phyloP scores from a whole-genome alignment of 768 basidiomycete species.

The Leccinum boreale region DNA sequence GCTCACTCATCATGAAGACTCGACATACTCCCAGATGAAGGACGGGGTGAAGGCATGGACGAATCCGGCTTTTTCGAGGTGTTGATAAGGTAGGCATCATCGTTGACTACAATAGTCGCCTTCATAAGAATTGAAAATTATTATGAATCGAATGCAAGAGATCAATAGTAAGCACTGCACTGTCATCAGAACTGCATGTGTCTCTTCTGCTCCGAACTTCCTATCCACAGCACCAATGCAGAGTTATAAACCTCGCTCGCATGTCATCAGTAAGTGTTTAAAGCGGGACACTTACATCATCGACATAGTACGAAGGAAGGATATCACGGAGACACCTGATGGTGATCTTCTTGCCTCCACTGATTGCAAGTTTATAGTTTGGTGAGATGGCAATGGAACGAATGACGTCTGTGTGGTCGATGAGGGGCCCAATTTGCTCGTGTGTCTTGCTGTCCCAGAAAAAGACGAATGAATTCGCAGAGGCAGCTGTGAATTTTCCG shows the following conservation, averaged over 20 bases:
- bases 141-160: background rate
- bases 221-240: background rate
- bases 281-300: constrained; percentile 4
- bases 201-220: background rate
- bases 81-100: background rate
- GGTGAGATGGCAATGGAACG: constrained; percentile 8
- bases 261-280: too few relatives aligned
- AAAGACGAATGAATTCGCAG: background rate
- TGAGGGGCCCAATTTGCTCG: constrained; percentile 3
- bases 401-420: constrained; percentile 3
- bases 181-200: background rate
- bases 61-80: background rate
- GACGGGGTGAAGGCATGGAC: background rate
- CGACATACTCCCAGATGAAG: background rate
- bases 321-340: constrained; percentile 2
- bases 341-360: constrained; percentile 1
- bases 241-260: background rate
- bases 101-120: background rate
- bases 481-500: constrained; percentile 8
- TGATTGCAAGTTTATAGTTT: constrained; percentile 4
- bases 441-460: constrained; percentile 10
- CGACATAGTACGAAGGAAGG: constrained; percentile 4
- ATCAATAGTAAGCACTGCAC: background rate
- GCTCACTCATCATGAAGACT: constrained; percentile 2
- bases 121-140: background rate